phyloP scores from a whole-genome alignment of 805 yeast genomes.

The Ogataea kodamae region DNA sequence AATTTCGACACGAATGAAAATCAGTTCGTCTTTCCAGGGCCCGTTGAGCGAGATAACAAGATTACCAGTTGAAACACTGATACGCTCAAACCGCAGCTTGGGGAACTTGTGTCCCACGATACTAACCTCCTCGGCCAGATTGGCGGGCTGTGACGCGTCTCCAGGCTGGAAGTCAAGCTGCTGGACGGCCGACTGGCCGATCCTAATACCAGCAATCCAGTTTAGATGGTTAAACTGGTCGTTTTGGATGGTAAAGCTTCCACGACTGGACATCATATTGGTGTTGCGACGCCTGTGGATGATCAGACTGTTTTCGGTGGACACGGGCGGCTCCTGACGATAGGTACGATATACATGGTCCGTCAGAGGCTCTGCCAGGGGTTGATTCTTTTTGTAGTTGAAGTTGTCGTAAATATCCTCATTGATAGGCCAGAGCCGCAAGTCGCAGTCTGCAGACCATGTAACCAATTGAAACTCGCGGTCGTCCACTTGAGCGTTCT shows the following conservation, averaged over 20 bases:
- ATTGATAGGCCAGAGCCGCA: slow-evolving; percentile 74
- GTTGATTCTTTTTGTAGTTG: slow-evolving; percentile 37
- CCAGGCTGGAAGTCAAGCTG: slow-evolving; percentile 34
- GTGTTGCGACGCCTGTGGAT: slow-evolving; percentile 20
- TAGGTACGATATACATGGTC: slow-evolving; percentile 41
- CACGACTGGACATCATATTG: slow-evolving; percentile 24
- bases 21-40: slow-evolving; percentile 57
- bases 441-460: slow-evolving; percentile 87
- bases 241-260: slow-evolving; percentile 35
- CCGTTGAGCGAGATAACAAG: slow-evolving; percentile 77
- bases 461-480: slow-evolving; percentile 88
- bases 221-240: slow-evolving; percentile 61
- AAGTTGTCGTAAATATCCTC: slow-evolving; percentile 47
- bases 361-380: slow-evolving; percentile 36
- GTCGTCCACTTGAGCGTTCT: slow-evolving; percentile 47
- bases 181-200: slow-evolving; percentile 50
- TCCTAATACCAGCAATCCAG: slow-evolving; percentile 91
- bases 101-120: slow-evolving; percentile 87
- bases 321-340: slow-evolving; percentile 45
- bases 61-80: slow-evolving; percentile 82
- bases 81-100: slow-evolving; percentile 77
- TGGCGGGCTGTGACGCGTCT: slow-evolving; percentile 41
- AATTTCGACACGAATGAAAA: slow-evolving; percentile 69
- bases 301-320: slow-evolving; percentile 23
- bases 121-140: slow-evolving; percentile 89